These are phyloP conservation scores for Helicostylum pulchrum DNA, from an alignment of 192 early-diverging fungal species.

Conservation along the genomic window DNA sequence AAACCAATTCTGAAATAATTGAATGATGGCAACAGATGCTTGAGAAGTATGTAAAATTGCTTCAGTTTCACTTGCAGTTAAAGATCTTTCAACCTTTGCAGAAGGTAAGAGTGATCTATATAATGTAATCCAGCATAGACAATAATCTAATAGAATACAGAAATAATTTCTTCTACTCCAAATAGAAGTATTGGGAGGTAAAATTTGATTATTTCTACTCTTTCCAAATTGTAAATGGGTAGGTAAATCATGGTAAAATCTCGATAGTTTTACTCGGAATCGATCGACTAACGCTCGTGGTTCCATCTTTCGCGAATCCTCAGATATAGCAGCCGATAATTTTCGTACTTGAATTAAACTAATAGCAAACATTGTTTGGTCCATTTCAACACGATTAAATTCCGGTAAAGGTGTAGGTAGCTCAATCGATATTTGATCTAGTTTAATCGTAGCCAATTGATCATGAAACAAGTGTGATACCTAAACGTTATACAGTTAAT, in stretches of 20 bases:
- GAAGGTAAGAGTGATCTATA: conserved; percentile 16
- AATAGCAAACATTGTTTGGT: conserved; percentile 21
- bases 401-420: conserved; percentile 12
- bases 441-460: conserved; percentile 6
- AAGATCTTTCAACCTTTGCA: not conserved
- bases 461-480: conserved; percentile 22
- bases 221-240: not conserved
- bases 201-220: not conserved
- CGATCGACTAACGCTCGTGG: not conserved
- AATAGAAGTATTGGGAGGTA: not conserved
- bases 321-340: not conserved
- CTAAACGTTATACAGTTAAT: no score
- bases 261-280: not conserved
- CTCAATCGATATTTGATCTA: conserved; percentile 19
- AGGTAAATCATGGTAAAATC: conserved; percentile 10
- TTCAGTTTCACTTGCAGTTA: not conserved
- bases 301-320: not conserved
- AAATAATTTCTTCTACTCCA: conserved; percentile 22
- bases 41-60: conserved; percentile 20
- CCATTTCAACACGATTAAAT: conserved; percentile 8
- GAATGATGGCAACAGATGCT: conserved; percentile 12
- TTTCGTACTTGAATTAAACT: conserved; percentile 13
- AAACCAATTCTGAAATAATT: conserved; percentile 19
- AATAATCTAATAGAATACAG: conserved; percentile 25
- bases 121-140: conserved; percentile 23